Evolutionary conservation across 2,329 filamentous ascomycete species (phyloP), one percentile per base, ranked within the genome.

Genomic region (Ophiocordyceps polyrhachis-furcata): DNA sequence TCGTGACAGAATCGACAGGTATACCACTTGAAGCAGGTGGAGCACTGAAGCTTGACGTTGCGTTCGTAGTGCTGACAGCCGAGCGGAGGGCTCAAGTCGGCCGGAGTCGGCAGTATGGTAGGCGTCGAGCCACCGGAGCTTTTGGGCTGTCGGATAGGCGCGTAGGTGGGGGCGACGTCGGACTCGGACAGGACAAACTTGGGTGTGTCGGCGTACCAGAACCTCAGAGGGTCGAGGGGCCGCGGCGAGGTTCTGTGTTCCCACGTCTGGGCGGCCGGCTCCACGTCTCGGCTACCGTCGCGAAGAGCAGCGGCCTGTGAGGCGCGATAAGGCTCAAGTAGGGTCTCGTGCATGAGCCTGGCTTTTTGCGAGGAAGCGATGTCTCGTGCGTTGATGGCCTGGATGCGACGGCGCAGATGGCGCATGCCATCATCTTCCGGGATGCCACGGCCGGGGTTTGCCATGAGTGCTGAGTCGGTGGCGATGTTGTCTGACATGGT

Each of bases 1-100:
- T 98, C 87, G 57, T 98, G 91, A 57, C 91, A 98, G 57, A 96
- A 81, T 17, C 91, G 81, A 59, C 91, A 98, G 0, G 89, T 84
- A 56, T 95, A 93, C 91, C 91, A 98, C 55, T 75, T 80, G 53
- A 81, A 76, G 63, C 91, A 98, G 23, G 83, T 81, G 51, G 76
- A 85, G 61, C 91, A 98, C 63, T 98, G 88, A 31, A 96, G 67
- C 61, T 96, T 96, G 53, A 98, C 86, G 54, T 96, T 96, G 50
- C 91, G 79, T 56, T 84, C 85, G 61, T 98, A 98, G 62, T 98
- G 91, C 54, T 81, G 71, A 59, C 91, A 98, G 1, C 91, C 91
- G 5, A 95, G 64, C 28, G 69, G 65, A 3, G 63, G 67, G 20
- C 67, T 63, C 17, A 48, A 45, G 29, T 62, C 59, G n/a, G 50